Evolutionary conservation across 352 stramenopile genomes (phyloP).

Genomic region (Pythium phragmitis): DNA sequence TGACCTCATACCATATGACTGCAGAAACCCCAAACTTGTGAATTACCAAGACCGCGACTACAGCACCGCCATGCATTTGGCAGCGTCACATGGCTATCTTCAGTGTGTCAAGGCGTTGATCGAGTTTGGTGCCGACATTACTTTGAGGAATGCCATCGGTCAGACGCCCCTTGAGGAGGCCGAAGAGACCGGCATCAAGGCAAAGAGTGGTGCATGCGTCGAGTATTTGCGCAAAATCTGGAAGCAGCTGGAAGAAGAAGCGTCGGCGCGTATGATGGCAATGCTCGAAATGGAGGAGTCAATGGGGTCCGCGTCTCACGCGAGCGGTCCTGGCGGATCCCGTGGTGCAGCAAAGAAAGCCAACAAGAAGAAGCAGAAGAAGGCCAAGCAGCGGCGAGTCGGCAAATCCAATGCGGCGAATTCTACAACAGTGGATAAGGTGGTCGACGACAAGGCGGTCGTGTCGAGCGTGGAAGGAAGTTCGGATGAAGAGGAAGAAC

Average conservation of each 20-base stretch:
- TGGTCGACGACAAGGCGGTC: constrained; percentile 25
- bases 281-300: constrained; percentile 85
- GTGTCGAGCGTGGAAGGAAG: constrained; percentile 26
- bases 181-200: constrained; percentile 53
- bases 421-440: not conserved
- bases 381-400: constrained; percentile 54
- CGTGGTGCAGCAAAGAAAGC: constrained; percentile 30
- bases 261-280: constrained; percentile 69
- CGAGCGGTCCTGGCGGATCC: constrained; percentile 1
- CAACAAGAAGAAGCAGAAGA: constrained; percentile 80
- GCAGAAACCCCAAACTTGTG: constrained; percentile 57
- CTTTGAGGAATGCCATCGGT: constrained; percentile 71
- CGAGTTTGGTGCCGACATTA: constrained; percentile 65
- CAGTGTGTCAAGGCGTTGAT: constrained; percentile 70
- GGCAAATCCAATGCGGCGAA: constrained; percentile 25
- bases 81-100: constrained; percentile 69
- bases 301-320: not conserved
- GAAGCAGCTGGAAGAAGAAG: constrained; percentile 75
- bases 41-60: constrained; percentile 84
- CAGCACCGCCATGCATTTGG: constrained; percentile 83
- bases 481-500: constrained; percentile 20
- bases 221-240: constrained; percentile 60
- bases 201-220: constrained; percentile 56
- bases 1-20: not conserved
- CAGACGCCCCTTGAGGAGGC: constrained; percentile 83